phyloP scores from a whole-genome alignment of 1,284 basidiomycete genomes.

The Trametes polyzona region DNA sequence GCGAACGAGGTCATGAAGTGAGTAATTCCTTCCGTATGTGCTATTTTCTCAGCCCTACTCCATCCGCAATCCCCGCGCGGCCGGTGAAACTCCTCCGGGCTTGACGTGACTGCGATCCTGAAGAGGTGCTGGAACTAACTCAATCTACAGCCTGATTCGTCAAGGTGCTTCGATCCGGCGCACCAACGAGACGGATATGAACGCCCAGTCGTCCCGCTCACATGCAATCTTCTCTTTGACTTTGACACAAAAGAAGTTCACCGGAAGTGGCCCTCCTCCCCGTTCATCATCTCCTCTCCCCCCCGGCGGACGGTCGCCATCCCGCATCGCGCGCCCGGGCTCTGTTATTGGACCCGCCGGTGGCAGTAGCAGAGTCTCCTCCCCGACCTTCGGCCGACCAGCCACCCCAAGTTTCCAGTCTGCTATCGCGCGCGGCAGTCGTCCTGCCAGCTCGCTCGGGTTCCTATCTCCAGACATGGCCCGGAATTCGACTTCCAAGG shows the following conservation, averaged over 20 bases:
- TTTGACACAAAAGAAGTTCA: conserved; percentile 84
- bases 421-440: conserved; percentile 71
- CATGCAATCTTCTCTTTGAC: conserved; percentile 99
- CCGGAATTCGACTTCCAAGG: conserved; percentile 38
- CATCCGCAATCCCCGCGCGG: neutral
- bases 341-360: conserved; percentile 61
- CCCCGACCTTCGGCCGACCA: conserved; percentile 76
- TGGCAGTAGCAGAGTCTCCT: conserved; percentile 55
- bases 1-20: conserved; percentile 91
- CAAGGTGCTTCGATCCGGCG: conserved; percentile 89
- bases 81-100: too few species aligned
- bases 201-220: conserved; percentile 95
- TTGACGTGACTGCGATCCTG: too few species aligned
- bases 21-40: conserved; percentile 38
- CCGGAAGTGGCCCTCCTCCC: conserved; percentile 66
- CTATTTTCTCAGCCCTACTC: neutral
- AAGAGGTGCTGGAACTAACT: neutral
- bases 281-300: conserved; percentile 78
- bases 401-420: conserved; percentile 74
- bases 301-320: conserved; percentile 72
- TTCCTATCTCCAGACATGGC: conserved; percentile 51
- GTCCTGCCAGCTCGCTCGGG: conserved; percentile 79
- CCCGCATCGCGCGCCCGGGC: conserved; percentile 75
- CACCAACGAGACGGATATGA: conserved; percentile 99
- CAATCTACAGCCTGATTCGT: conserved; percentile 64